These are phyloP conservation scores for Globisporangium cystogenes DNA, from an alignment of 352 stramenopile species.

Conservation along the genomic window DNA sequence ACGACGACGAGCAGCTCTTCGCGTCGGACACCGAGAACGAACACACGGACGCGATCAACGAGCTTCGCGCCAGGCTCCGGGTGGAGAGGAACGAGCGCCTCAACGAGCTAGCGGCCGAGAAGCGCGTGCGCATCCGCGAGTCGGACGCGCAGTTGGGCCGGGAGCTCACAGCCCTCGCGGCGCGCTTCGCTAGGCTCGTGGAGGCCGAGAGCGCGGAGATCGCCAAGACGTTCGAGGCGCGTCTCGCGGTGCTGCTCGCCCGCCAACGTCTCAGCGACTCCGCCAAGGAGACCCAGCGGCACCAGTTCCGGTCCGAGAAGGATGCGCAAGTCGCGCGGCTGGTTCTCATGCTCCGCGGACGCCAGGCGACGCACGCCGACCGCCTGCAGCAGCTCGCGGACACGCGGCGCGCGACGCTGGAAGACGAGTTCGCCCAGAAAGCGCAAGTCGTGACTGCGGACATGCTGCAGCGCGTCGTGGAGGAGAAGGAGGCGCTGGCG, in stretches of 20 bases:
- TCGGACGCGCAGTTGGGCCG: constrained; percentile 14
- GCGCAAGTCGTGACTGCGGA: constrained; percentile 34
- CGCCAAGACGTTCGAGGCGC: constrained; percentile 20
- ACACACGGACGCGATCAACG: constrained; percentile 31
- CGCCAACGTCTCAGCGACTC: constrained; percentile 3
- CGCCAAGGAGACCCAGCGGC: constrained; percentile 3
- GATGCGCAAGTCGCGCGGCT: constrained; percentile 34
- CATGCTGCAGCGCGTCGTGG: constrained; percentile 41
- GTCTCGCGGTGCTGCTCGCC: constrained; percentile 4
- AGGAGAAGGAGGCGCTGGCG: constrained; percentile 42
- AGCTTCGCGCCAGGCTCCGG: constrained; percentile 39
- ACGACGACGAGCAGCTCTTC: constrained; percentile 55
- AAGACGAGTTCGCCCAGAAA: constrained; percentile 49
- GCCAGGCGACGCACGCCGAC: constrained; percentile 18
- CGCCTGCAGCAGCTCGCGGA: constrained; percentile 16
- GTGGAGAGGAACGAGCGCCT: constrained; percentile 47
- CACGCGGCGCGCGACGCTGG: constrained; percentile 25
- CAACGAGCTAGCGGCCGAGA: constrained; percentile 31
- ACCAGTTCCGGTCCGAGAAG: constrained; percentile 23
- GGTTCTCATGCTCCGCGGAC: constrained; percentile 41
- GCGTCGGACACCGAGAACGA: constrained; percentile 15
- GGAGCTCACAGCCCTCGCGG: constrained; percentile 5
- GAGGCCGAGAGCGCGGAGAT: constrained; percentile 32
- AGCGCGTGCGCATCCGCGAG: constrained; percentile 21
- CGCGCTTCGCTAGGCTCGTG: constrained; percentile 18